Percentiles rank a stretch among this genome's conserved stretches.
Conservation (phyloP, 768 basidiomycete species). For the Leccinum subgranulosum region DNA sequence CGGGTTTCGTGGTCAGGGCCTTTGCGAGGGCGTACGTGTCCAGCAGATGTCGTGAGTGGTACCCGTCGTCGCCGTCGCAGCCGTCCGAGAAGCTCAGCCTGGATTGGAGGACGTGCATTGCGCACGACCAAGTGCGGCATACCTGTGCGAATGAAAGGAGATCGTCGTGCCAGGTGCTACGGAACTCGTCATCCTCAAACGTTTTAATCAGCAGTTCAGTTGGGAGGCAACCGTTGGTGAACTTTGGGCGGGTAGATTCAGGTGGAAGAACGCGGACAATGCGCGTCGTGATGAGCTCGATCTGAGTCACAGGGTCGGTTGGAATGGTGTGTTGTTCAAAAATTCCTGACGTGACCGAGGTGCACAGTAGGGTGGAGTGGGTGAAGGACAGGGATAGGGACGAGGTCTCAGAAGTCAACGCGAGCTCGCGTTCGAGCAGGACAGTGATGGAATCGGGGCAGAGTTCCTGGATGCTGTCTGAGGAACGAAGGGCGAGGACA, state of each 20-base stretch:
- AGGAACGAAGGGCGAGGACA: slow-evolving; percentile 13
- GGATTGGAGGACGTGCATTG: slow-evolving; percentile 18
- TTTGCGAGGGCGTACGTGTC: slow-evolving; percentile 18
- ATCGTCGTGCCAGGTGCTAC: slow-evolving; percentile 19
- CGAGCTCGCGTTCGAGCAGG: slow-evolving; percentile 14
- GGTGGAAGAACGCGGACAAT: slow-evolving; percentile 19
- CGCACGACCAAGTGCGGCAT: slow-evolving; percentile 23
- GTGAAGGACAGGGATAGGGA: slow-evolving; percentile 22
- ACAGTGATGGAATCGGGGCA: slow-evolving; percentile 2
- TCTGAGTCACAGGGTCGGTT: slow-evolving; percentile 8
- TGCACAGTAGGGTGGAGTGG: slow-evolving; percentile 21
- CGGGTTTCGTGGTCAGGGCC: slow-evolving; percentile 13
- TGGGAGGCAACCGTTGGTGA: slow-evolving; percentile 13
- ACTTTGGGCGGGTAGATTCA: neutral
- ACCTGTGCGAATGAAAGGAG: slow-evolving; percentile 26
- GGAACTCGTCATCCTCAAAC: slow-evolving; percentile 18
- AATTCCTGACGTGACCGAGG: neutral
- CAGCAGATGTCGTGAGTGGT: neutral
- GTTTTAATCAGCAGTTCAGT: slow-evolving; percentile 19
- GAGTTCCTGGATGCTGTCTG: slow-evolving; percentile 5
- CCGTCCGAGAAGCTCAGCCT: slow-evolving; percentile 16
- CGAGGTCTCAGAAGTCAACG: slow-evolving; percentile 12
- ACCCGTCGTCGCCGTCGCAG: neutral
- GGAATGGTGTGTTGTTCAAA: slow-evolving; percentile 2
- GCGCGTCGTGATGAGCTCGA: slow-evolving; percentile 21